phyloP scores from a whole-genome alignment of 495 filamentous ascomycete species.

The Aspergillus olivimuriae region DNA sequence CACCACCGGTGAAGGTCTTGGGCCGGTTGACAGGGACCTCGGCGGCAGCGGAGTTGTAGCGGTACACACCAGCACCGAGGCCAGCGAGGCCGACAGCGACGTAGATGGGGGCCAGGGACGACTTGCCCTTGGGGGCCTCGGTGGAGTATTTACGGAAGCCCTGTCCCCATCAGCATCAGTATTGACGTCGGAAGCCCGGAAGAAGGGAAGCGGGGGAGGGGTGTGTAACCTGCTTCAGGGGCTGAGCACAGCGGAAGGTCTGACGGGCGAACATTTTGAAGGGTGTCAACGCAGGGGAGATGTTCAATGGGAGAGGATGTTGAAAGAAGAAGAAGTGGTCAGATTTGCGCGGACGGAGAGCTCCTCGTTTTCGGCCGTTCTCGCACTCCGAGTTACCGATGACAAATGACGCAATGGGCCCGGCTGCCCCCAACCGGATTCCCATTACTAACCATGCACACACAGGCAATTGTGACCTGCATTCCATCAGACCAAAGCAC shows the following conservation, averaged over 20 bases:
- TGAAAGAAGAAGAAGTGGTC: too few relatives aligned
- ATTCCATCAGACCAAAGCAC: too few relatives aligned
- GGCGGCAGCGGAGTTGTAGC: conserved; percentile 30
- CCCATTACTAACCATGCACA: conserved; percentile 5
- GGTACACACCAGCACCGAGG: conserved; percentile 37
- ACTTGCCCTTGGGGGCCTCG: conserved; percentile 37
- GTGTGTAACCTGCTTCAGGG: conserved; percentile 37
- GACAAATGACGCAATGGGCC: conserved; percentile 17
- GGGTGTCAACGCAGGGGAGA: conserved; percentile 4
- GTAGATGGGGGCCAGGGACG: conserved; percentile 36
- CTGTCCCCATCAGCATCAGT: too few relatives aligned
- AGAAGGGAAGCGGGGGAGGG: too few relatives aligned
- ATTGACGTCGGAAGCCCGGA: too few relatives aligned
- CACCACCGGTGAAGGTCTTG: conserved; percentile 71
- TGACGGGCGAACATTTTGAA: conserved; percentile 45
- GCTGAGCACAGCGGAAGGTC: conserved; percentile 42
- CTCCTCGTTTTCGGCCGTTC: conserved; percentile 3
- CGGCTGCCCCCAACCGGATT: conserved; percentile 7
- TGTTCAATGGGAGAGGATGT: conserved; percentile 13
- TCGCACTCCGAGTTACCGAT: conserved; percentile 8
- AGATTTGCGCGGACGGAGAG: conserved; percentile 21
- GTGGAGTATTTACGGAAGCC: conserved; percentile 48
- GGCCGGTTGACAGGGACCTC: conserved; percentile 32
- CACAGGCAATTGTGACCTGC: too few relatives aligned
- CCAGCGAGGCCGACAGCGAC: conserved; percentile 36